phyloP scores from a whole-genome alignment of 2,329 filamentous ascomycete species.

The Aphanoascus verrucosus region DNA sequence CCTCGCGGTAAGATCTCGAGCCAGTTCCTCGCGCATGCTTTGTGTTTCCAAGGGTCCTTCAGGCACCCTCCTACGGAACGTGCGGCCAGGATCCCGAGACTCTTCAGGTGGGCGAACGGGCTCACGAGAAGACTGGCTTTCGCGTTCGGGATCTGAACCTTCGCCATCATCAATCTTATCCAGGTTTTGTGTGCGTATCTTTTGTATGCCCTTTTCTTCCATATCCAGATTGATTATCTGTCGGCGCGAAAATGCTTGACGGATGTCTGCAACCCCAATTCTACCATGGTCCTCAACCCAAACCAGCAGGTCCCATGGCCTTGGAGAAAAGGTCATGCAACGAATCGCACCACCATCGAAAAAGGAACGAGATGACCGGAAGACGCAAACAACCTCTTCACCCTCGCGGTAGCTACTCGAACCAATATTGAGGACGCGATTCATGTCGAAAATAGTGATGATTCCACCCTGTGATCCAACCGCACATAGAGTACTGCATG shows the following conservation, averaged over 20 bases:
- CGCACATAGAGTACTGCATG: conserved; percentile 39
- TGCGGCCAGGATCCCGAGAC: not conserved
- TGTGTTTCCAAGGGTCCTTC: conserved; percentile 20
- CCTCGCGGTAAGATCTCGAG: conserved; percentile 32
- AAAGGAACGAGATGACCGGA: conserved; percentile 65
- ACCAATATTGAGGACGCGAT: conserved; percentile 28
- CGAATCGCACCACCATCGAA: conserved; percentile 68
- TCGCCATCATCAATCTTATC: conserved; percentile 21
- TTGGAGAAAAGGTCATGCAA: conserved; percentile 84
- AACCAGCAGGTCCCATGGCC: conserved; percentile 78
- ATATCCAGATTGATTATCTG: conserved; percentile 33
- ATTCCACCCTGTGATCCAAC: conserved; percentile 42
- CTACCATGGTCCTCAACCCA: conserved; percentile 76
- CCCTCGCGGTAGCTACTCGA: conserved; percentile 26
- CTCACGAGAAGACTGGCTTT: not conserved
- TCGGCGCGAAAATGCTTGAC: conserved; percentile 36
- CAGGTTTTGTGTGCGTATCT: conserved; percentile 26
- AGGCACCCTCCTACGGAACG: conserved; percentile 12
- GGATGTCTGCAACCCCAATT: conserved; percentile 39
- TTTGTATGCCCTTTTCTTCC: conserved; percentile 26
- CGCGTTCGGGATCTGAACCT: conserved; percentile 20
- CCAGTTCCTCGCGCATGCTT: conserved; percentile 26
- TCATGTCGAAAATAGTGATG: conserved; percentile 38
- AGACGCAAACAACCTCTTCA: conserved; percentile 60
- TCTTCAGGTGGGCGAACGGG: conserved; percentile 1